Evolutionary conservation across 768 basidiomycete species (phyloP), one percentile per base, ranked within the genome.

Genomic region (Austroboletus eburneus): DNA sequence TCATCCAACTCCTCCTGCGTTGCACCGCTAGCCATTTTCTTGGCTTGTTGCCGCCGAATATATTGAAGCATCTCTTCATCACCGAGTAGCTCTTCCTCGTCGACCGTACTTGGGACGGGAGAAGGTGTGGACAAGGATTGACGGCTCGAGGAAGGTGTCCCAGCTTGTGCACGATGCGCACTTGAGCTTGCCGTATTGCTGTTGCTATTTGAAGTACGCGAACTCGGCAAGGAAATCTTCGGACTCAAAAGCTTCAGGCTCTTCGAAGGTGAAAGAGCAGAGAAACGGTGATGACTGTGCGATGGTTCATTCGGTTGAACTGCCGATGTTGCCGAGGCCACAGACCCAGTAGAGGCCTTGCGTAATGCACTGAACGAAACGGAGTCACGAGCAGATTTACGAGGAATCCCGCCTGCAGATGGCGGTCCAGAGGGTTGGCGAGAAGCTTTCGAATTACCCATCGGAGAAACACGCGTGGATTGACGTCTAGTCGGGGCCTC

Each of bases 21-120:
- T 8, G 90, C 84, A 23, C 91, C 91, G 12, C 77, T 75, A 9
- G 89, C 85, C 51, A 92, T 64, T 66, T 86, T 91, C 72, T 92
- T 92, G 32, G 89, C 81, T 56, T 92, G 87, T 54, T 96, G 90
- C 21, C 93, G 79, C 54, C 82, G 80, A 52, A 97, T 89, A 66
- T 95, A 99, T 48, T 87, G 85, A 59, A 88, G 68, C 96, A 99
- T 99, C 70, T 99, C 96, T 51, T 96, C 93, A 61, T 99, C 96
- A 14, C 90, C 96, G 16, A 87, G 69, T 7, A 86, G 42, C 63
- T 94, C 90, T 51, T 94, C 91, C 49, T 94, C 93, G 48, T 91
- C 91, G 3, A 87, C 72, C 3, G 78, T 72, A 55, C 80, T 83
- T 22, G 85, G 84, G 6, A 78, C 80, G 1, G 93, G 92, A 2